phyloP scores from a whole-genome alignment of 2,329 filamentous ascomycete species.

The Colletotrichum chlorophyti region DNA sequence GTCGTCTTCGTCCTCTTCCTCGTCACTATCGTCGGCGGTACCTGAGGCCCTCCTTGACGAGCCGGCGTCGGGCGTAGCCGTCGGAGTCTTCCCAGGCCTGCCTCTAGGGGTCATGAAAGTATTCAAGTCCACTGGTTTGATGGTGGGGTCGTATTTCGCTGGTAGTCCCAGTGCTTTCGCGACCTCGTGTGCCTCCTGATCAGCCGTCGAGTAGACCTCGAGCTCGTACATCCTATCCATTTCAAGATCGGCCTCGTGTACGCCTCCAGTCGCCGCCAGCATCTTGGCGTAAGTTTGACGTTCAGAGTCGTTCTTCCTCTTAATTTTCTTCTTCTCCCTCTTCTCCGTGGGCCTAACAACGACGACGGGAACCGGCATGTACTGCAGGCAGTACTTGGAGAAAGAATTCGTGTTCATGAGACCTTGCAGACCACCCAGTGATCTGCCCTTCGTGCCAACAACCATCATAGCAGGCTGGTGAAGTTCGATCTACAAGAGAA shows the following conservation, averaged over 20 bases:
- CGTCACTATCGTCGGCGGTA: constrained; percentile 48
- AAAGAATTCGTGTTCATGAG: constrained; percentile 85
- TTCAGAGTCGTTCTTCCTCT: constrained; percentile 78
- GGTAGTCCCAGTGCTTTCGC: constrained; percentile 68
- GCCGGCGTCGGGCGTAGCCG: not conserved
- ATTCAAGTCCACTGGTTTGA: constrained; percentile 58
- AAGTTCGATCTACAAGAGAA: constrained; percentile 74
- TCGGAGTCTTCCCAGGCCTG: too few relatives aligned
- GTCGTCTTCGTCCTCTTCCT: constrained; percentile 49
- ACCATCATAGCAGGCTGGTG: constrained; percentile 92
- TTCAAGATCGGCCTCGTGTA: constrained; percentile 65
- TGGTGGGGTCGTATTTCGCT: constrained; percentile 67
- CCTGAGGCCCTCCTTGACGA: too few relatives aligned
- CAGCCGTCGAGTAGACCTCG: constrained; percentile 60
- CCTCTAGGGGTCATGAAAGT: constrained; percentile 32
- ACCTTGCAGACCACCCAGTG: constrained; percentile 84
- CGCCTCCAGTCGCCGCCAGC: constrained; percentile 67
- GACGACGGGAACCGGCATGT: constrained; percentile 91
- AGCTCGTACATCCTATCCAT: constrained; percentile 60
- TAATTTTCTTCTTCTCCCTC: constrained; percentile 87
- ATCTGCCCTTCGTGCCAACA: constrained; percentile 86
- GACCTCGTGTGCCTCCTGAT: constrained; percentile 70
- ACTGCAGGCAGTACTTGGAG: constrained; percentile 93
- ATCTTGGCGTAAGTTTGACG: constrained; percentile 81
- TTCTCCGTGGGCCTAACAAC: constrained; percentile 89